Base-by-base conservation (phyloP, 1,284 basidiomycete genomes). In the Apiotrichum veenhuisii region DNA sequence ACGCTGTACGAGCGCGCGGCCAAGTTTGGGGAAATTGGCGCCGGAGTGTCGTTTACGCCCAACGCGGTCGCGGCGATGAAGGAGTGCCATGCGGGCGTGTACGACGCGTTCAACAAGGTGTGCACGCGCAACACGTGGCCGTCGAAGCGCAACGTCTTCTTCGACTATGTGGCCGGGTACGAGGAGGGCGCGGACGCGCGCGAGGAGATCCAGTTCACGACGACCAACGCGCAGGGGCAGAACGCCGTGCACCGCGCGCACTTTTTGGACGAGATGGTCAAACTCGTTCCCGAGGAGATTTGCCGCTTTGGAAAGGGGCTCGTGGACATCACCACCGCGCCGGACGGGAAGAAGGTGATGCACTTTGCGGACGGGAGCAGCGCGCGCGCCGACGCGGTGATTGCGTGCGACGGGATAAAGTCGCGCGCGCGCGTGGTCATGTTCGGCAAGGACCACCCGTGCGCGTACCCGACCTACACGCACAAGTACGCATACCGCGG, bases 401-500 rank as follows among this genome's bases (percentile, higher is more conserved):
- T 62, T 8, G 55, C 55, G 9, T 64, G 63, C 46, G 63, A 64
- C 27, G 63, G 63, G 9, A 64, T 64, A 55, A 64, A 64, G 53
- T 46, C 38, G 2, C 36, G 51, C 3, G 51, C 54, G 1, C 50
- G 63, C 3, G 34, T 37, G 1, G 12, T 23, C 36, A 55, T 64
- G 52, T 56, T 59, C n/a, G 55, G 55, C 30, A 52, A 47, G 10
- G 60, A 56, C 30, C 50, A 55, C 20, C 52, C 55, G 5, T 61
- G 59, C 25, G 52, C 52, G 1, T 20, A 33, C 5, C 57, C 63
- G 2, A 42, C 34, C 1, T 62, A 58, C 52, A 62, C 63, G 11
- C 57, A 62, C 55, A 64, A 64, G 54, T 54, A 56, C 43, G 63
- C 63, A 10, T 62, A 64, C 43, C 57, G 63, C 33, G 63, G 63